Evolutionary conservation across 179 eudicot genomes (phyloP).

Genomic region (Silene coronaria): DNA sequence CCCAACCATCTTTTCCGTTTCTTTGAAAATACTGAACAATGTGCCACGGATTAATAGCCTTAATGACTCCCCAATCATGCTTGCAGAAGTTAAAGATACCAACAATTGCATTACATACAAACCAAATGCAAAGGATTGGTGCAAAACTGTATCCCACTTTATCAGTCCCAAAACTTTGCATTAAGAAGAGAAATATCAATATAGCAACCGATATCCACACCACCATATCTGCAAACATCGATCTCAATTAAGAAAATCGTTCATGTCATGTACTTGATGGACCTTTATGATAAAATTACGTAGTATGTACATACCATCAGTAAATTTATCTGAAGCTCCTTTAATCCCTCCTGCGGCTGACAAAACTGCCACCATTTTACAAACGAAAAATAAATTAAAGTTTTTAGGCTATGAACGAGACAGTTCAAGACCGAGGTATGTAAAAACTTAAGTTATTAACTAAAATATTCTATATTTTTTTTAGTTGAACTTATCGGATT

Average conservation of each 20-base stretch:
- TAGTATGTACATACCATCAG: slow-evolving; percentile 2
- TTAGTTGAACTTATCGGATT: too few relatives aligned
- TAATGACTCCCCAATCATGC: slow-evolving; percentile 20
- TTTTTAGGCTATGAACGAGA: too few relatives aligned
- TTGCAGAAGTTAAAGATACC: slow-evolving; percentile 36
- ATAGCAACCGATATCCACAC: slow-evolving; percentile 24
- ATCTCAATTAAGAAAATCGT: background rate
- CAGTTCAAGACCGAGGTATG: too few relatives aligned
- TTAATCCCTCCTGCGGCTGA: slow-evolving; percentile 13
- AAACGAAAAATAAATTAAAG: too few relatives aligned
- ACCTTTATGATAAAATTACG: background rate
- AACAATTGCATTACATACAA: slow-evolving; percentile 17
- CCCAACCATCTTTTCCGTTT: slow-evolving; percentile 32
- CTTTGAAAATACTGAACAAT: slow-evolving; percentile 26
- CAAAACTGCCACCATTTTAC: slow-evolving; percentile 7
- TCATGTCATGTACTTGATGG: background rate
- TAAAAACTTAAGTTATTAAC: too few relatives aligned
- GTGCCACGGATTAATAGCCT: slow-evolving; percentile 33
- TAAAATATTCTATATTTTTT: too few relatives aligned
- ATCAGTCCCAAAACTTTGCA: slow-evolving; percentile 40
- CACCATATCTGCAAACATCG: slow-evolving; percentile 18
- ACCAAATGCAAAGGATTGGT: slow-evolving; percentile 36
- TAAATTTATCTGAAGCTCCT: slow-evolving; percentile 10
- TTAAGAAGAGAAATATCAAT: slow-evolving; percentile 23
- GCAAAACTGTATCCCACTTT: slow-evolving; percentile 38